Base-by-base conservation (phyloP, 1,284 basidiomycete species). In the Ceratobasidium theobromae region DNA sequence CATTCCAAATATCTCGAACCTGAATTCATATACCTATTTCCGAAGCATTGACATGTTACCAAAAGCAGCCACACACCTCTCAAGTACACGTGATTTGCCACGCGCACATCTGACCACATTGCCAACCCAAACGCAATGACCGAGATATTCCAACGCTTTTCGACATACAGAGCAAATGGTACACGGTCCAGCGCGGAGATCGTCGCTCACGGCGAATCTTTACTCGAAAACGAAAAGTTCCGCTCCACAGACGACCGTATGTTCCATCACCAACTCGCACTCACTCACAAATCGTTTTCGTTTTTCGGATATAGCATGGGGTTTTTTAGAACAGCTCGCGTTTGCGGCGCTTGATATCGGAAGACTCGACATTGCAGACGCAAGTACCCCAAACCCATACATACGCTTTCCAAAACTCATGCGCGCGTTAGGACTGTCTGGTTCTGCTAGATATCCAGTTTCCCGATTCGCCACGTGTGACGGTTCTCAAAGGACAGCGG, bases 331-430 rank as follows among this genome's bases (percentile, higher is more conserved):
- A 74, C 95, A 98, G 74, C 80, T 98, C 0, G 86, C 87, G 3
- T 80, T 95, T 40, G 93, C 96, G 1, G 86, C 96, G 0, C 79
- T 97, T 58, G 95, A 98, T 73, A 76, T 92, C 14, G 91, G 91
- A 16, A 81, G 87, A 64, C 72, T 88, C 41, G 85, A 91, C 57
- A 77, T 93, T n/a, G 93, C 95, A 23, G 86, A 91, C 74, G 94
- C 96, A 74, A 72, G 89, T 81, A 5, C 21, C 18, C 14, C 46
- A 18, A 41, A n/a, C 30, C 52, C 4, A 21, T 16, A 49, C 12
- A 40, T 54, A 21, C 32, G 5, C 32, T 41, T 52, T 35, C 28
- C 52, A 38, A 48, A 41, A n/a, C 43, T 32, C 46, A 38, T 67
- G 25, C 54, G 28, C 41, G 28, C 33, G 33, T 21, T 69, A 91